Base-by-base conservation (phyloP, 164 flowering plant species). In the Saururus chinensis region DNA sequence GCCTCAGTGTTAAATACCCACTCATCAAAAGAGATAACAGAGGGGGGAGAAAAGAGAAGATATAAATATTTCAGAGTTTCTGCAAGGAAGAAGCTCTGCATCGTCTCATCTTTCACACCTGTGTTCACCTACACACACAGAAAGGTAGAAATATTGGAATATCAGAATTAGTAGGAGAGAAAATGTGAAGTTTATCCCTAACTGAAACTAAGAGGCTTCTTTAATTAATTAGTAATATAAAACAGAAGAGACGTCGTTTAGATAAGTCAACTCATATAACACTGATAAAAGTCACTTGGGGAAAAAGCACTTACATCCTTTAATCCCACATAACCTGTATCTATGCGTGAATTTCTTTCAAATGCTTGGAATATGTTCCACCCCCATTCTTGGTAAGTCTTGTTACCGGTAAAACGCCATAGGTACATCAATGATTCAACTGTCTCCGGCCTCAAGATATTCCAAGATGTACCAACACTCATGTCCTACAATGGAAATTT, bases 301-400 rank as follows among this genome's bases (percentile, higher is more conserved):
- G 37, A 30, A 40, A 41, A 23, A 40, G 45, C 60, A 56, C 97
- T 83, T 80, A 95, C 99, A 85, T 95, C 99, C 74, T 84, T 86
- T 57, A 95, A 75, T 56, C 99, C 99, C 59, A 95, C 99, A 78
- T 95, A 95, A 72, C 99, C 99, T 0, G 96, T 70, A 51, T 91
- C 96, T 40, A 74, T 60, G 30, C 98, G 93, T 20, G 92, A 95
- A 70, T 91, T 86, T 84, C 82, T 91, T 73, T 95, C 99, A 75
- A 95, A 95, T 65, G 99, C 99, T 83, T 89, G 88, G 62, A 95
- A 95, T 62, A 91, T 95, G 67, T 91, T 86, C 99, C 99, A 95
- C 64, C 99, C 99, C 98, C 99, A 95, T 48, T 95, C 99, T 77
- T 86, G 82, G 73, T 91, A 95, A 55, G 99, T 95, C 71, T 79